Evolutionary conservation across 768 basidiomycete species (phyloP).

Genomic region (Mycena sanguinolenta): DNA sequence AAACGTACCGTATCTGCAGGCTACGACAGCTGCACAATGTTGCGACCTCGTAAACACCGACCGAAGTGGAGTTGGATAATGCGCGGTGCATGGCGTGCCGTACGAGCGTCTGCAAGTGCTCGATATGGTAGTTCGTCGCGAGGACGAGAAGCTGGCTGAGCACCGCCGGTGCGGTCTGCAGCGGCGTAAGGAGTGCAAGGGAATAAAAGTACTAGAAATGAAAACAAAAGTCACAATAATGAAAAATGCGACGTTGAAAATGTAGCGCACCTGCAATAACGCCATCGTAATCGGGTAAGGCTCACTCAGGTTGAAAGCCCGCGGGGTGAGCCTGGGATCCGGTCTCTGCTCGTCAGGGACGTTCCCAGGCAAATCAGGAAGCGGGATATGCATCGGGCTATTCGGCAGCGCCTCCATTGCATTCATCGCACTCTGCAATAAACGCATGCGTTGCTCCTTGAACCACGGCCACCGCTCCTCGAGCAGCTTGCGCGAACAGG

Average conservation of each 20-base stretch:
- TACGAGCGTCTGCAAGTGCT: constrained; percentile 82
- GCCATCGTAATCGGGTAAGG: constrained; percentile 92
- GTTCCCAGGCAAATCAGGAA: constrained; percentile 72
- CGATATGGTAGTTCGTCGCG: constrained; percentile 84
- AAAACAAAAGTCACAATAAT: not conserved
- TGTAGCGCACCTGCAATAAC: constrained; percentile 79
- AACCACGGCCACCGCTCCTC: constrained; percentile 98
- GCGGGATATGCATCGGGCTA: constrained; percentile 71
- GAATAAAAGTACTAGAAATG: constrained; percentile 86
- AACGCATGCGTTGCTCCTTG: constrained; percentile 73
- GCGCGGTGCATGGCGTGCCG: constrained; percentile 95
- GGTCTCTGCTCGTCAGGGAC: constrained; percentile 65
- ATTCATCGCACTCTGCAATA: constrained; percentile 68
- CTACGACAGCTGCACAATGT: constrained; percentile 91
- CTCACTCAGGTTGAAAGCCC: constrained; percentile 86
- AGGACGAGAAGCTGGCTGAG: constrained; percentile 89
- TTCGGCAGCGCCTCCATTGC: constrained; percentile 71
- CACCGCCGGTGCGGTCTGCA: constrained; percentile 92
- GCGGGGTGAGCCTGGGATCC: constrained; percentile 86
- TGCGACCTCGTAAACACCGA: constrained; percentile 95
- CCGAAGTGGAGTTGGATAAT: constrained; percentile 85
- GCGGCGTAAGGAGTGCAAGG: constrained; percentile 84
- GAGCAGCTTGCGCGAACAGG: constrained; percentile 86
- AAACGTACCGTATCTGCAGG: constrained; percentile 71
- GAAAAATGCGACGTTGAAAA: not conserved